Base-by-base conservation (phyloP, 805 yeast genomes). In the Lachancea thermotolerans region DNA sequence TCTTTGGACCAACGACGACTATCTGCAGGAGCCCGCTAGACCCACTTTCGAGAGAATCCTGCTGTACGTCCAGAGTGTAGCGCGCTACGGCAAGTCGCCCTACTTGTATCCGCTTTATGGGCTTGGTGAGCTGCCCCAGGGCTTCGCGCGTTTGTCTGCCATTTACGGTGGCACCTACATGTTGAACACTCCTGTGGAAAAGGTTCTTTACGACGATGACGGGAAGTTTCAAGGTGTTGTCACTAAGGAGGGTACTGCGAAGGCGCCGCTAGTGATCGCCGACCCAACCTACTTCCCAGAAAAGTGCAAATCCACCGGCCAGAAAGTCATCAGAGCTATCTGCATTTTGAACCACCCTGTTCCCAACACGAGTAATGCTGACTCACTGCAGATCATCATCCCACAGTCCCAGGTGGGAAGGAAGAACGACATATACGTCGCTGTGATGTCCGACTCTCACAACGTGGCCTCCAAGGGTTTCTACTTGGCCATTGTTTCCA, bases 141-240 rank as follows among this genome's bases (percentile, higher is more conserved):
- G 97, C 8, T 93, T 93, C 71, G 97, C 98, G 10, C 78, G 99
- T 64, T 78, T 93, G 50, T 82, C 95, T 42, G 99, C 99, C 21
- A 91, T 93, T 54, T 89, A 93, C 62, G 99, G 99, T 52, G 99
- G 99, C 59, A 91, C 98, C 15, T 93, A 89, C 64, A 93, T 93
- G 99, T 78, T 93, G 61, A 96, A 89, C 64, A 91, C 95, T 29
- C 96, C 97, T 39, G 81, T 93, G 51, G 95, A 93, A 49, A 95
- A 91, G 68, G 76, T 90, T 15, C 73, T 85, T 41, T 90, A 82
- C 65, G 79, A 75, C 43, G 82, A 77, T 11, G 79, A 76, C 25
- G 86, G 82, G 15, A 83, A 47, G 60, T 88, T 89, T 54, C 72
- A 73, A 28, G 97, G 98, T 47, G 95, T 93, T 39, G 80, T 81